Evolutionary conservation across 257 asterid genomes (phyloP).

Genomic region (Solanum chilense): DNA sequence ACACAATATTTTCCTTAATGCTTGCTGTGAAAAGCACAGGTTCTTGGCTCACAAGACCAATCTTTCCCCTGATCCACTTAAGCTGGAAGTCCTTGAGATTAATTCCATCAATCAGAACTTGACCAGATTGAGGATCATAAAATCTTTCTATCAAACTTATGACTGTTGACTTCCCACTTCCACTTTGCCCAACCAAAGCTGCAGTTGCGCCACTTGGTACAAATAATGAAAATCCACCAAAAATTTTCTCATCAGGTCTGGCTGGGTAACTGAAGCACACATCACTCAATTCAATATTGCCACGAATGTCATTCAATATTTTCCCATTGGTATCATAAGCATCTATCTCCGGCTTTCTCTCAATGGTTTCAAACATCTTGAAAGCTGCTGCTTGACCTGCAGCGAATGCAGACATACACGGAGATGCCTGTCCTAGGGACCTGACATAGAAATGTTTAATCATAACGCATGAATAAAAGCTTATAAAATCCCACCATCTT

Average conservation of each 20-base stretch:
- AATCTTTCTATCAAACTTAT: conserved; percentile 66
- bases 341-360: conserved; percentile 60
- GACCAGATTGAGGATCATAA: conserved; percentile 68
- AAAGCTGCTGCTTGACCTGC: conserved; percentile 80
- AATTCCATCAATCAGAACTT: conserved; percentile 56
- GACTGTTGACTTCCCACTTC: conserved; percentile 84
- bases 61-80: conserved; percentile 75
- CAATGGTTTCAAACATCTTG: conserved; percentile 74
- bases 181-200: conserved; percentile 84
- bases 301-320: conserved; percentile 41
- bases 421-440: conserved; percentile 27
- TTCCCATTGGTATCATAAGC: conserved; percentile 48
- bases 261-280: conserved; percentile 67
- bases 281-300: conserved; percentile 52
- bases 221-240: conserved; percentile 49
- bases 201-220: conserved; percentile 63
- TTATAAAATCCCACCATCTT: background rate
- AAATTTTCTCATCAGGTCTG: conserved; percentile 57
- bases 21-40: conserved; percentile 62
- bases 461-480: background rate
- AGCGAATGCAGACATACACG: conserved; percentile 73
- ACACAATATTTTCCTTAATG: conserved; percentile 67
- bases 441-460: background rate
- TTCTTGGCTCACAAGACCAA: conserved; percentile 85
- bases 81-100: conserved; percentile 69